These are phyloP conservation scores for Anastatica hierochuntica DNA, from an alignment of 345 rosid genomes.

Conservation along the genomic window DNA sequence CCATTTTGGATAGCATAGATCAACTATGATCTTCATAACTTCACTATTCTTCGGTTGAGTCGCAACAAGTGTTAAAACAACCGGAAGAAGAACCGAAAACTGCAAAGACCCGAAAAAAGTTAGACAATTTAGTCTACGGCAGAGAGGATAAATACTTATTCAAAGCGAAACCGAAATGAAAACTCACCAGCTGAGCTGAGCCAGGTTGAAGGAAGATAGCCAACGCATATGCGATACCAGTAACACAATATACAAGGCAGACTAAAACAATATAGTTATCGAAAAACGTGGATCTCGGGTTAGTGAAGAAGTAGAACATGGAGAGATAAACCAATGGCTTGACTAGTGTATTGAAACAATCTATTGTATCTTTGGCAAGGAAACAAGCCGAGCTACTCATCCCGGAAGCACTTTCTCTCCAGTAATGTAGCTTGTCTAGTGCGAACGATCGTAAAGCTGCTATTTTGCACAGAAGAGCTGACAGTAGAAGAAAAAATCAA, in stretches of 20 bases:
- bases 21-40: constrained; percentile 31
- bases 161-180: not conserved
- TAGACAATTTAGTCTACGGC: not conserved
- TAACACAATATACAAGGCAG: constrained; percentile 88
- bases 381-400: constrained; percentile 90
- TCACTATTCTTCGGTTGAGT: constrained; percentile 35
- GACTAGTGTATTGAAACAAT: constrained; percentile 64
- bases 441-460: constrained; percentile 89
- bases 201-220: constrained; percentile 80
- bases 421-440: constrained; percentile 74
- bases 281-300: constrained; percentile 69
- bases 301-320: constrained; percentile 84
- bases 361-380: constrained; percentile 86
- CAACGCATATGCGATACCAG: constrained; percentile 77
- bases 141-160: not conserved
- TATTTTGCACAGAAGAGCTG: constrained; percentile 92
- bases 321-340: constrained; percentile 89
- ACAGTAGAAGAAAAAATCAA: constrained; percentile 7
- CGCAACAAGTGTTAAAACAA: constrained; percentile 86
- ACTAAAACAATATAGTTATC: constrained; percentile 76
- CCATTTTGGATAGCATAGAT: constrained; percentile 84
- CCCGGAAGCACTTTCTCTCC: constrained; percentile 95
- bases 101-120: constrained; percentile 26
- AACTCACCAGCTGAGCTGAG: constrained; percentile 88
- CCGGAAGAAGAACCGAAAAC: constrained; percentile 97